Conservation (phyloP, 257 asterid genomes). For the Solanum corneliomulleri region DNA sequence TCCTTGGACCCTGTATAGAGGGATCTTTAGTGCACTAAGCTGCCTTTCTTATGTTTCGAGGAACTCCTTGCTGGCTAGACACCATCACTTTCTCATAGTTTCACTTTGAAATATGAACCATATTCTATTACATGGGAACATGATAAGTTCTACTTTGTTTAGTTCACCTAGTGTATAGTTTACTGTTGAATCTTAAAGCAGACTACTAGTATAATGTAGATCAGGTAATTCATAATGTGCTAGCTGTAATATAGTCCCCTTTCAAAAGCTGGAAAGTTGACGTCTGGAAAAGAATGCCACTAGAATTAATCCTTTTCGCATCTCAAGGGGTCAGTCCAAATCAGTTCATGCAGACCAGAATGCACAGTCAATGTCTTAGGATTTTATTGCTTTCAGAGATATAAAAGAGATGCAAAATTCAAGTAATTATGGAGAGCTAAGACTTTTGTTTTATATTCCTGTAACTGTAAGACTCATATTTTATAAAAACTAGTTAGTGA, state of each 20-base stretch:
- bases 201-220: background rate
- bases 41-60: background rate
- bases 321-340: background rate
- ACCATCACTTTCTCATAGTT: background rate
- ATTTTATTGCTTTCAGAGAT: background rate
- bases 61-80: background rate
- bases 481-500: background rate
- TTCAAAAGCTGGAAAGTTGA: background rate
- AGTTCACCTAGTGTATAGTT: background rate
- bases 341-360: background rate
- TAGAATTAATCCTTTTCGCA: background rate
- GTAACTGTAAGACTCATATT: background rate
- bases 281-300: background rate
- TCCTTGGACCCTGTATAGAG: background rate
- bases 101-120: background rate
- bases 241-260: background rate
- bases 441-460: background rate
- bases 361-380: background rate
- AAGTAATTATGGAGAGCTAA: background rate
- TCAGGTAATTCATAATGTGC: background rate
- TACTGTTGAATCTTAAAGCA: background rate
- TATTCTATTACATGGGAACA: background rate
- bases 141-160: background rate
- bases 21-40: background rate
- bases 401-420: background rate